Evolutionary conservation across 176 grass and related monocot species (phyloP), one percentile per base, ranked within the genome.

Genomic region (Triticum timopheevii): DNA sequence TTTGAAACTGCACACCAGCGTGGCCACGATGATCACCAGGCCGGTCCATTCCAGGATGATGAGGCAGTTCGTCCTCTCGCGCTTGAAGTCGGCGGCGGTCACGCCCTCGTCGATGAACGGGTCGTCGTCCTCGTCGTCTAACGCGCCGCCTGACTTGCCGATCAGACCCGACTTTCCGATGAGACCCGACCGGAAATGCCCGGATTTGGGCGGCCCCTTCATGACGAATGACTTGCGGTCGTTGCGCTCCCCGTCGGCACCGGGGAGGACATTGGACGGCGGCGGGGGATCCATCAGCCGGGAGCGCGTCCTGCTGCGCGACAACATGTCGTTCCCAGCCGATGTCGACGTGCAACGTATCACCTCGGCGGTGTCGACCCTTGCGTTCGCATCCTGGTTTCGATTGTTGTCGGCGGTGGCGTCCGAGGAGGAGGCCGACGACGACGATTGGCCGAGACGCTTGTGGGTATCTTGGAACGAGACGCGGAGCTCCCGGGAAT

Each of bases 121-220:
- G 62, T 97, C 97, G 33, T 96, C 97, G 34, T 99, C 97, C 10
- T 96, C 97, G 0, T 99, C 97, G 0, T 96, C 94, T 42, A 22
- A 69, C 70, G 13, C 13, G 16, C 16, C 69, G 25, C 86, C 85
- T 0, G 93, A 65, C 85, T 95, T 97, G 15, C 85, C 84, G 4
- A 91, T 81, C 1, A 91, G 61, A 17, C 89, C 89, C 12, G 89
- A 91, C 85, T 87, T 91, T 68, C 76, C 89, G 47, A 91, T 68
- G 0, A 87, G 47, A 0, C 85, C 94, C 10, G 94, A 94, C 45
- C 86, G 85, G 10, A 89, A 79, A 80, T 90, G 90, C 40, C 95
- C 92, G 16, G 95, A 94, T 61, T 77, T 88, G 50, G 90, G 81
- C 22, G 20, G n/a, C 61, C 89, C 33, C 85, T 83, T 90, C 7